A percentile compares a stretch with the other conserved stretches of the same genome.
phyloP scores from a whole-genome alignment of 352 stramenopile genomes.

The Phytophthora capsici region DNA sequence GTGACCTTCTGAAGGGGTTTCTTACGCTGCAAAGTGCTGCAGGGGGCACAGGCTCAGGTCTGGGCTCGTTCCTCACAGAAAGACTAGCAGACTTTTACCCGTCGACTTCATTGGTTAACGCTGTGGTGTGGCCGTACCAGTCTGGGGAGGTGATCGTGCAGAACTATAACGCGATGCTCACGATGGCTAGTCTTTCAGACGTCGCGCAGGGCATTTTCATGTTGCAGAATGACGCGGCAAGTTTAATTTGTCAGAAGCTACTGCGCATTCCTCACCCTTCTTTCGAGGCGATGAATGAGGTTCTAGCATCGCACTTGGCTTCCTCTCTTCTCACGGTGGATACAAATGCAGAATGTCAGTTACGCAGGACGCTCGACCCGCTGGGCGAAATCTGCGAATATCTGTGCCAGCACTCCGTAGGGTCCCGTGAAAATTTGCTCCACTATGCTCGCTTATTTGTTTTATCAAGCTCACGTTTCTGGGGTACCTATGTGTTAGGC shows the following conservation, averaged over 20 bases:
- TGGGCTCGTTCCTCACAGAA: constrained; percentile 88
- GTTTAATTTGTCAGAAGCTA: constrained; percentile 59
- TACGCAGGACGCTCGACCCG: constrained; percentile 25
- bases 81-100: constrained; percentile 69
- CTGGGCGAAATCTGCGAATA: constrained; percentile 49
- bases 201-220: constrained; percentile 68
- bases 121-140: constrained; percentile 85
- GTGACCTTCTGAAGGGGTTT: constrained; percentile 73
- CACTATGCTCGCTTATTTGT: not conserved
- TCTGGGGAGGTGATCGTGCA: constrained; percentile 90
- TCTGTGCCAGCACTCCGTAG: constrained; percentile 69
- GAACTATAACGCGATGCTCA: constrained; percentile 92
- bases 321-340: constrained; percentile 55
- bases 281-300: constrained; percentile 66
- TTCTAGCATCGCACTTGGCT: constrained; percentile 67
- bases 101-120: constrained; percentile 62
- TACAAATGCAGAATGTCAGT: constrained; percentile 1
- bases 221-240: constrained; percentile 74
- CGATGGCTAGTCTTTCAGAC: constrained; percentile 77
- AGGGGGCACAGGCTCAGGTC: constrained; percentile 85
- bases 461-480: not conserved
- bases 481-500: constrained; percentile 34
- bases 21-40: constrained; percentile 86
- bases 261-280: constrained; percentile 65
- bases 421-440: not conserved